Evolutionary conservation across 345 rosid genomes (phyloP), one percentile per base, ranked within the genome.

Genomic region (Lepidium didymum): DNA sequence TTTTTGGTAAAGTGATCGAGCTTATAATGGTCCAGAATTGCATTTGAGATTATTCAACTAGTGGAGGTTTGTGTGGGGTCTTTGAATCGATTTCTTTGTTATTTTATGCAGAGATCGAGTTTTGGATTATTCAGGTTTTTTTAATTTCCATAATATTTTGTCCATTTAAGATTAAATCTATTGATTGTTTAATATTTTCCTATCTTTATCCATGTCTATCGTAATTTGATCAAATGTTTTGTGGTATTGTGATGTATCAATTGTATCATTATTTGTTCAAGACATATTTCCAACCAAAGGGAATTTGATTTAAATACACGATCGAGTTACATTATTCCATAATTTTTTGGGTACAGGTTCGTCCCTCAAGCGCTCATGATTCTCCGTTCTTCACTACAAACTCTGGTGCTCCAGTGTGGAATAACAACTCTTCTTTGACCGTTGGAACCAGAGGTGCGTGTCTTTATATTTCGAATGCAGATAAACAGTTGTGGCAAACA

Each of bases 351-450:
- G 34, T 70, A 72, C 31, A 77, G 80, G 10, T 19, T 54, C 15
- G 25, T 33, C 80, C 80, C 38, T 77, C 80, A 34, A 77, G 73
- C 64, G 73, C 77, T 72, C 46, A 66, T 56, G 58, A 60, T 67
- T 66, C 80, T 0, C 50, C 69, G 8, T 66, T 71, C 65, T 77
- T 45, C 47, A 77, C 80, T 9, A 77, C 80, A 33, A 77, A 77
- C 55, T 77, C 80, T 1, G 80, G 80, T 61, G 80, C 80, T 67
- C 77, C 80, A 1, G 74, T 77, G 12, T 72, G 61, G 64, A 77
- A 77, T 66, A 77, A 77, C 53, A 77, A 77, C 70, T 56, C 80
- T 16, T 72, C 80, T 45, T 60, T 67, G 56, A 77, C 80, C 44
- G 74, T 77, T 54, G 80, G 80, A 56, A 21, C 69, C 52, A 72